Evolutionary conservation across 805 yeast species (phyloP), one percentile per base, ranked within the genome.

Genomic region (Starmerella gropengiesseri): DNA sequence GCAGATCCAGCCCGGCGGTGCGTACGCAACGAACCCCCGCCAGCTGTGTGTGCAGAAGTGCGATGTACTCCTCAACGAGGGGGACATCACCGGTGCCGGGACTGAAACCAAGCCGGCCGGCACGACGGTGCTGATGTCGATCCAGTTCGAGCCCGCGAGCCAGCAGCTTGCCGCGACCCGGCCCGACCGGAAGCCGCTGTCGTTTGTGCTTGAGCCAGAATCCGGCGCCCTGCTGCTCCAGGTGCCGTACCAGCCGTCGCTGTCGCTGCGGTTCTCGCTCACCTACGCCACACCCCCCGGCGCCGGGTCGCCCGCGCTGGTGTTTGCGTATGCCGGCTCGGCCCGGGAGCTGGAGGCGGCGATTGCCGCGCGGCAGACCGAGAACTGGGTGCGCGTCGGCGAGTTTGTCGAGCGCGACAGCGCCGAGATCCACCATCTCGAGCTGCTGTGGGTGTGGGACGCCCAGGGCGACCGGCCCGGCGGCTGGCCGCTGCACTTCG

Each of bases 391-490:
- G 7, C 40, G 43, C 16, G 43, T 45, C 8, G 43, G 43, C 13
- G 27, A 26, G 17, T 45, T 38, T 33, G 37, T 38, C 13, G 40
- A 37, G 33, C 48, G 95, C 69, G 0, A 94, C 89, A 29, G 85
- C 66, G 46, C 96, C 94, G 67, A 86, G 85, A 78, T 87, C 95
- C 4, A 95, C 94, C 46, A 86, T 68, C 60, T 89, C 86, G 47
- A 86, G 67, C 45, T 75, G 72, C 2, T 34, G 19, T 45, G 37
- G 47, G 61, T 40, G 6, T 45, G 45, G 44, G 49, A 46, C 32
- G 41, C 45, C 13, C 40, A 32, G 31, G 45, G 32, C 17, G 49
- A 46, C 18, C 45, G 43, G 18, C 25, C 19, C 40, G 49, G 52
- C 23, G 67, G 64, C 13, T 55, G 54, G 57, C 58, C 60, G 23